Evolutionary conservation across 192 early-diverging fungal genomes (phyloP).

Genomic region (Backusella macrospora): DNA sequence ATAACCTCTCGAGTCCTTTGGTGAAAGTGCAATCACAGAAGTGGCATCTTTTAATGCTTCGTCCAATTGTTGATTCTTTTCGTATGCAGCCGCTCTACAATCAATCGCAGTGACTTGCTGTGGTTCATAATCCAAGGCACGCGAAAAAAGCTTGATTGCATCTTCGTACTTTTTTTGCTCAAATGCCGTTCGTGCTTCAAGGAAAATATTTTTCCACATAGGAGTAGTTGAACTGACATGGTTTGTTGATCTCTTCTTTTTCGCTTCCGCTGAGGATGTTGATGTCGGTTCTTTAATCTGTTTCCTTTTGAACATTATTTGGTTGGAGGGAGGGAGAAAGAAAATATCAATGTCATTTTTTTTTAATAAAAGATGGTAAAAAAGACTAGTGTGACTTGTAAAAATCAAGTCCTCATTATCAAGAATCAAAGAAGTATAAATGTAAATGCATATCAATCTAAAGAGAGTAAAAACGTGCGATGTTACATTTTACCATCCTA

Average conservation of each 20-base stretch:
- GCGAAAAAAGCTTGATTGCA: constrained; percentile 9
- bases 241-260: neutral
- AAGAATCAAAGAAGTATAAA: too few species aligned
- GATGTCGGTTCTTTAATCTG: neutral
- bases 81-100: constrained; percentile 6
- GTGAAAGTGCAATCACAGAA: neutral
- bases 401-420: too few species aligned
- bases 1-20: constrained; percentile 17
- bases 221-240: neutral
- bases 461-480: too few species aligned
- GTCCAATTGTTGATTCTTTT: neutral
- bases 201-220: constrained; percentile 5
- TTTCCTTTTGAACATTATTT: constrained; percentile 1
- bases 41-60: neutral
- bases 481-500: too few species aligned
- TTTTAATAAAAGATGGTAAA: too few species aligned
- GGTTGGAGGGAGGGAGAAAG: neutral
- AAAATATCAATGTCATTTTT: too few species aligned
- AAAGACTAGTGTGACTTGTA: too few species aligned
- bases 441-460: too few species aligned
- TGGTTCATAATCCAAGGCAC: neutral
- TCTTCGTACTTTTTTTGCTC: neutral
- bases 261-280: neutral
- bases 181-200: constrained; percentile 5
- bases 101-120: constrained; percentile 2